Evolutionary conservation across 2,329 filamentous ascomycete species (phyloP).

Genomic region (Aspergillus hortae): DNA sequence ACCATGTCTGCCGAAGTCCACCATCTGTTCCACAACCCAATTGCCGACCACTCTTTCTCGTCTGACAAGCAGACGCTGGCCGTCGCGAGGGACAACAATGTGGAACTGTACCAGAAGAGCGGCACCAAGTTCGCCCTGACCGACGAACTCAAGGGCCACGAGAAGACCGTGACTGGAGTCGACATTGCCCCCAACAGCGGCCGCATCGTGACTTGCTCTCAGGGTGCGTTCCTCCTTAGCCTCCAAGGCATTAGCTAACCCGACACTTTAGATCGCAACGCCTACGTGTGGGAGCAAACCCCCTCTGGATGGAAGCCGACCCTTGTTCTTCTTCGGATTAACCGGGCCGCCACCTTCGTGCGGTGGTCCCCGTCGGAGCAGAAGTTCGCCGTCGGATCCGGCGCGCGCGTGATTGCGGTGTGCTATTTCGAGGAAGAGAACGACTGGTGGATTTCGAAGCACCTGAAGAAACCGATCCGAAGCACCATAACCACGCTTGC

Average conservation of each 20-base stretch:
- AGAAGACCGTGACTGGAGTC: slow-evolving; percentile 94
- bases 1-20: slow-evolving; percentile 86
- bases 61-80: slow-evolving; percentile 84
- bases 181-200: slow-evolving; percentile 90
- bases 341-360: slow-evolving; percentile 92
- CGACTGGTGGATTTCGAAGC: slow-evolving; percentile 99
- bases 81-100: slow-evolving; percentile 81
- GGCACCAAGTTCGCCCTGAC: slow-evolving; percentile 76
- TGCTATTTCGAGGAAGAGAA: slow-evolving; percentile 99
- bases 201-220: slow-evolving; percentile 95
- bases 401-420: slow-evolving; percentile 89
- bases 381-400: slow-evolving; percentile 96
- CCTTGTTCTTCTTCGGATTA: slow-evolving; percentile 92
- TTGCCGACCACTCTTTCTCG: slow-evolving; percentile 97
- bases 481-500: slow-evolving; percentile 92
- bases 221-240: slow-evolving; percentile 58
- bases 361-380: slow-evolving; percentile 95
- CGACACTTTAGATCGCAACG: slow-evolving; percentile 73
- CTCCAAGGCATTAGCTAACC: not conserved
- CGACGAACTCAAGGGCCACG: slow-evolving; percentile 92
- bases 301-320: slow-evolving; percentile 92
- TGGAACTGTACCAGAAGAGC: slow-evolving; percentile 78
- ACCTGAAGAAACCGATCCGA: slow-evolving; percentile 97
- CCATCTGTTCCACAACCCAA: slow-evolving; percentile 93
- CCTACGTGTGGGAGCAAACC: slow-evolving; percentile 96